These are phyloP conservation scores for Ceratobasidium sp. DNA, from an alignment of 1,284 basidiomycete genomes.

Conservation along the genomic window DNA sequence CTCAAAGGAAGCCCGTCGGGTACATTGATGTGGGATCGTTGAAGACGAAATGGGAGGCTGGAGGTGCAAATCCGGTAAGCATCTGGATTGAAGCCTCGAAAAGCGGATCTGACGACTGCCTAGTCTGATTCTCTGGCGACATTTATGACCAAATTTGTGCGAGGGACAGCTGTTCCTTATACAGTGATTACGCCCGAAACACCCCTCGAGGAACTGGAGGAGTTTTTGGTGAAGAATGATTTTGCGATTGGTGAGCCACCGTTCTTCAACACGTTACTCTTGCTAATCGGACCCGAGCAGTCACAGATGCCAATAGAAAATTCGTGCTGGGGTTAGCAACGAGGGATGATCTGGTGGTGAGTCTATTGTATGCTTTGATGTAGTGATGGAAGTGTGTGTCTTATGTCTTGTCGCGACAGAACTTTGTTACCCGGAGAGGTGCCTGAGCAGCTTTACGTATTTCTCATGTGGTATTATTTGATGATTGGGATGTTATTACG, in stretches of 20 bases:
- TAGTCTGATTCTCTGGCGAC: constrained; percentile 74
- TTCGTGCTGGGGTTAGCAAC: constrained; percentile 91
- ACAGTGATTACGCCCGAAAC: constrained; percentile 85
- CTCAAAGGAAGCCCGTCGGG: constrained; percentile 79
- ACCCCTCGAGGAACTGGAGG: constrained; percentile 79
- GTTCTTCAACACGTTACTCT: constrained; percentile 10
- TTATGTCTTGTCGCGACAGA: constrained; percentile 38
- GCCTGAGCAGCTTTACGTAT: constrained; percentile 10
- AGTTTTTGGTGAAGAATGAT: constrained; percentile 75
- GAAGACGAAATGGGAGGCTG: constrained; percentile 82
- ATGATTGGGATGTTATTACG: constrained; percentile 18
- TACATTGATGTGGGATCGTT: constrained; percentile 83
- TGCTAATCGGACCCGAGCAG: constrained; percentile 58
- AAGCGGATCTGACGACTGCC: background rate
- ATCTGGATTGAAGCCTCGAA: background rate
- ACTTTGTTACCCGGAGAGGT: constrained; percentile 51
- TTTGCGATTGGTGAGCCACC: constrained; percentile 79
- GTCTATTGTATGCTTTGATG: background rate
- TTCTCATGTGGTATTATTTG: constrained; percentile 17
- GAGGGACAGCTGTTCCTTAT: constrained; percentile 72
- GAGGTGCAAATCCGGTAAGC: constrained; percentile 76
- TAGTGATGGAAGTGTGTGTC: background rate
- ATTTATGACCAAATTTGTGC: constrained; percentile 83
- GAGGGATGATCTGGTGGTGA: constrained; percentile 78
- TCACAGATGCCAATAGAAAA: constrained; percentile 84